Evolutionary conservation across 1,284 basidiomycete genomes (phyloP).

Genomic region (Sporisorium exsertum): DNA sequence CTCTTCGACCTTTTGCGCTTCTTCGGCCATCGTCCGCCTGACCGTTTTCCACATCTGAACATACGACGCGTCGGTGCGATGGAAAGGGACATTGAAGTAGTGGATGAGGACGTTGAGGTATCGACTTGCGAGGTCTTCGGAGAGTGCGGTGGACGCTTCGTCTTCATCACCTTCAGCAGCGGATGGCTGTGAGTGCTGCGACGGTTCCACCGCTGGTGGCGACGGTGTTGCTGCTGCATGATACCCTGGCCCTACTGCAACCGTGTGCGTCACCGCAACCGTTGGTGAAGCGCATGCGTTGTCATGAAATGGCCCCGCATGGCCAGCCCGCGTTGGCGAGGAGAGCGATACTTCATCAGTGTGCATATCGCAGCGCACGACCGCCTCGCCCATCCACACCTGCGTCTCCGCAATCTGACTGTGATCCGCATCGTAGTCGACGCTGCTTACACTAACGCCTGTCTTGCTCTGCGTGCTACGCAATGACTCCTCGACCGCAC

Average conservation of each 20-base stretch:
- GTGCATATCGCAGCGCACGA: background rate
- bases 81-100: constrained; percentile 36
- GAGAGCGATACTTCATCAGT: constrained; percentile 15
- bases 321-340: background rate
- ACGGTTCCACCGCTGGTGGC: background rate
- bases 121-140: constrained; percentile 36
- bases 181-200: constrained; percentile 10
- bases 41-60: constrained; percentile 34
- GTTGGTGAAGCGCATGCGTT: background rate
- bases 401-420: constrained; percentile 41
- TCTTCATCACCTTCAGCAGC: constrained; percentile 11
- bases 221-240: background rate
- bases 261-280: background rate
- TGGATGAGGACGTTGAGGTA: constrained; percentile 53
- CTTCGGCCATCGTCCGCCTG: constrained; percentile 10
- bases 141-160: constrained; percentile 13
- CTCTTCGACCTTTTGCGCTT: constrained; percentile 48
- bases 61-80: constrained; percentile 22
- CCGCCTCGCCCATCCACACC: background rate
- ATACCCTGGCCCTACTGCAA: background rate
- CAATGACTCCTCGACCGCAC: constrained; percentile 12
- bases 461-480: constrained; percentile 8
- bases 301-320: background rate
- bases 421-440: constrained; percentile 47
- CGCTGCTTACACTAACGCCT: constrained; percentile 18